Base-by-base conservation (phyloP, 148 eudicot genomes). In the Vaccinium myrtillus region DNA sequence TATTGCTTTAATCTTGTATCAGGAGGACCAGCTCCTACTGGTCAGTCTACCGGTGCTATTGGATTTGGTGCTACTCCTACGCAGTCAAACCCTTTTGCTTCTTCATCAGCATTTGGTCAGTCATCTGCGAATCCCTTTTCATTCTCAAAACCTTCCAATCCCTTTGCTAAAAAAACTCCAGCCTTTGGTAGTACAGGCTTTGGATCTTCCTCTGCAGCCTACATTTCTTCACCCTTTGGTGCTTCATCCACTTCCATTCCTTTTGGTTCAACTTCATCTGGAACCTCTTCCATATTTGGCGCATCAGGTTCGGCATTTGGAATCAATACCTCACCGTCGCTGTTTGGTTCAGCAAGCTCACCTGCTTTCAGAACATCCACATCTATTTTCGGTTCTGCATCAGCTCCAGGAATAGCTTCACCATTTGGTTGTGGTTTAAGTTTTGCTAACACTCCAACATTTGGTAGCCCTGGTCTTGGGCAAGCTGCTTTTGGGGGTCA, bases 61-160 rank as follows among this genome's bases (percentile, higher is more conserved):
- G 89, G 90, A 79, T 92, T 94, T 85, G 92, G 89, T 76, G 85
- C 82, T 51, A 19, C 94, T 70, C 81, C 87, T 75, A 70, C 88
- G 5, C 94, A 88, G 77, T 49, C 93, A 32, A 92, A 84, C 54
- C 92, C 88, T 81, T 93, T 93, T 78, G 81, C 91, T 43, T 74
- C 93, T 2, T 87, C 98, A 6, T 80, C 96, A 13, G 74, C 93
- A 25, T 94, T 94, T 85, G 92, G 93, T 54, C 98, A 95, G 83
- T 74, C 95, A 77, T 74, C 94, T 85, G 80, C 94, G 46, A 94
- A 90, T 86, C 93, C 93, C 15, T 97, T 95, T 87, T 87, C 95
- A 49, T 73, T 98, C 51, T 54, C 94, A 16, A 84, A 93, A 73
- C 13, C 95, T 46, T 82, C 97, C 79, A 94, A 94, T 78, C 94